Evolutionary conservation across 768 basidiomycete genomes (phyloP), one percentile per base, ranked within the genome.

Genomic region (Pleurotus tuber-regium): DNA sequence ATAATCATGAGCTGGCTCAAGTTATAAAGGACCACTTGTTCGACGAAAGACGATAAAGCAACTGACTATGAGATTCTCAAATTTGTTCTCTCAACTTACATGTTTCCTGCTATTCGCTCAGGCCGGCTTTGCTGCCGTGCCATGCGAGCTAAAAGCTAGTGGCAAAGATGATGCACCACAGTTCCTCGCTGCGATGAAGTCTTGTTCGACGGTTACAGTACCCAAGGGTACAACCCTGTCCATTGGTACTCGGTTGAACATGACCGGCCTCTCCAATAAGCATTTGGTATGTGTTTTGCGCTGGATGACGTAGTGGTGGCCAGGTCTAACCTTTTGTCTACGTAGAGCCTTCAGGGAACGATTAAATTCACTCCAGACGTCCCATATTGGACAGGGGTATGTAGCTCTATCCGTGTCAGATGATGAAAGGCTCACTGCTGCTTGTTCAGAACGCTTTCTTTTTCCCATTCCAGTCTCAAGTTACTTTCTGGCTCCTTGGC

Each of bases 401-500:
- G 24, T 11, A 1, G 11, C 38, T 18, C 41, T 5, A 18, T 24
- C 16, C 16, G 3, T 35, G 21, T 23, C 8, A n/a, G 9, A 16
- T 38, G 35, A 18, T 19, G 5, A 19, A n/a, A 30, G n/a, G 6
- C 23, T 4, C 36, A 19, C 2, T 12, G 4, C 25, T n/a, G 4
- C 25, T n/a, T 8, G 19, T 8, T 2, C 42, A 79, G 74, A 80
- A 81, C 54, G 78, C 64, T 4, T 80, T 81, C 59, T 70, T 69
- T 48, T 76, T 81, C 50, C 65, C 74, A 12, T 83, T 79, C 66
- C 80, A 81, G 59, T 75, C 70, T 0, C 77, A 79, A 57, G 62
- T 76, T 21, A 74, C 78, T 4, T 80, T 79, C 58, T 84, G 80
- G 80, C 64, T 80, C 3, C 61, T 82, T 2, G 79, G 79, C 24